phyloP scores from a whole-genome alignment of 768 basidiomycete species.

The Boletus sensibilis region DNA sequence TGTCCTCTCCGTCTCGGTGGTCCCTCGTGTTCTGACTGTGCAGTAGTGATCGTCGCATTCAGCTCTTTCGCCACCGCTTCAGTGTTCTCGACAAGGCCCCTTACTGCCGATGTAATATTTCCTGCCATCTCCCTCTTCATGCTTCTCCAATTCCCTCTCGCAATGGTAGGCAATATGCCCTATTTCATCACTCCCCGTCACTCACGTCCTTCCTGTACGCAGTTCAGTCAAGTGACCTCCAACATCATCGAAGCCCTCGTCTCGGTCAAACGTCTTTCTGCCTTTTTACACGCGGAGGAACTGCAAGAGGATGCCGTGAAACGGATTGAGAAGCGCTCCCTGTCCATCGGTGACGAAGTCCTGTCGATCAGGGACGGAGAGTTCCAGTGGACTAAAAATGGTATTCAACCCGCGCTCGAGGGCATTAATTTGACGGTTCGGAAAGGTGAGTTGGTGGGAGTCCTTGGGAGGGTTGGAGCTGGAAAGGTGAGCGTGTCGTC shows the following conservation, averaged over 20 bases:
- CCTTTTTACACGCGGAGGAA: slow-evolving; percentile 76
- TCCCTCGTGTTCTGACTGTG: background rate
- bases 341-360: slow-evolving; percentile 63
- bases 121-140: slow-evolving; percentile 92
- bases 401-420: slow-evolving; percentile 62
- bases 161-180: slow-evolving; percentile 52
- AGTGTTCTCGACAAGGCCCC: slow-evolving; percentile 53
- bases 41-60: slow-evolving; percentile 68
- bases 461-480: slow-evolving; percentile 87
- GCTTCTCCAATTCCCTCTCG: slow-evolving; percentile 83
- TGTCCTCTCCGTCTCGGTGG: background rate
- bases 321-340: slow-evolving; percentile 40
- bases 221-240: slow-evolving; percentile 72
- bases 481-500: slow-evolving; percentile 63
- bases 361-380: slow-evolving; percentile 73
- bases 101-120: slow-evolving; percentile 92
- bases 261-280: slow-evolving; percentile 73
- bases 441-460: slow-evolving; percentile 82
- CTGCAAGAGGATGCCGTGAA: slow-evolving; percentile 77
- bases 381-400: slow-evolving; percentile 72
- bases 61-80: slow-evolving; percentile 80
- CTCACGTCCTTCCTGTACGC: slow-evolving; percentile 3
- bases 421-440: slow-evolving; percentile 70
- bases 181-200: background rate
- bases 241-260: slow-evolving; percentile 86